Evolutionary conservation across 2,329 filamentous ascomycete species (phyloP).

Genomic region (Hypoxylon sp.): DNA sequence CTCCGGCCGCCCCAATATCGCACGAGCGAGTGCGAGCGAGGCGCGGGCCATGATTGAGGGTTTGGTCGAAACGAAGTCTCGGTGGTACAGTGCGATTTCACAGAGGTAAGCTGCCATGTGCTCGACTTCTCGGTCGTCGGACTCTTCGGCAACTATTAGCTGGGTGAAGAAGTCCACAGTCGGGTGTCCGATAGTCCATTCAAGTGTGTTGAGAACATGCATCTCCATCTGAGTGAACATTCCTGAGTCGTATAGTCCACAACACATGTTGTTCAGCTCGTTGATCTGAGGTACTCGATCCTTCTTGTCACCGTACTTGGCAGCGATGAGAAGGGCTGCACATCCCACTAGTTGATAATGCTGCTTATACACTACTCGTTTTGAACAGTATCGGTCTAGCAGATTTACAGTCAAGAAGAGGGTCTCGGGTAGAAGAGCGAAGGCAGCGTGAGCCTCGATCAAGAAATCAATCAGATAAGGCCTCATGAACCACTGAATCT

Average conservation of each 20-base stretch:
- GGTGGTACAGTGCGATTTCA: conserved; percentile 95
- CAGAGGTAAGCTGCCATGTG: conserved; percentile 95
- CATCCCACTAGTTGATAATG: conserved; percentile 99
- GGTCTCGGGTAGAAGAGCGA: conserved; percentile 93
- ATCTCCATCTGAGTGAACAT: conserved; percentile 99
- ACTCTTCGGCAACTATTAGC: conserved; percentile 85
- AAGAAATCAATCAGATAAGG: conserved; percentile 98
- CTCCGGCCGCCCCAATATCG: conserved; percentile 86
- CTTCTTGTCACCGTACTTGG: conserved; percentile 99
- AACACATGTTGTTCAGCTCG: conserved; percentile 99
- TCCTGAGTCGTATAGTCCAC: conserved; percentile 96
- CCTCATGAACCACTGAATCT: conserved; percentile 99
- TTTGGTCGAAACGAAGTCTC: conserved; percentile 93
- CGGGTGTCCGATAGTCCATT: conserved; percentile 96
- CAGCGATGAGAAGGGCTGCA: conserved; percentile 93
- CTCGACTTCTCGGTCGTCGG: conserved; percentile 87
- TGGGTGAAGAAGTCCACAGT: conserved; percentile 96
- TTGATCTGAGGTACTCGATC: conserved; percentile 97
- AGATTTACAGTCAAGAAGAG: conserved; percentile 97
- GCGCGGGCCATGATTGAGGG: conserved; percentile 92
- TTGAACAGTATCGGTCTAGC: conserved; percentile 97
- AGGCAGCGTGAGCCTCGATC: conserved; percentile 95
- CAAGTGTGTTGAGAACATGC: conserved; percentile 97
- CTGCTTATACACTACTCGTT: conserved; percentile 97
- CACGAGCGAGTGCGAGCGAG: conserved; percentile 86